Evolutionary conservation across 1,139 yeast genomes (phyloP).

Genomic region (Candida sp.): DNA sequence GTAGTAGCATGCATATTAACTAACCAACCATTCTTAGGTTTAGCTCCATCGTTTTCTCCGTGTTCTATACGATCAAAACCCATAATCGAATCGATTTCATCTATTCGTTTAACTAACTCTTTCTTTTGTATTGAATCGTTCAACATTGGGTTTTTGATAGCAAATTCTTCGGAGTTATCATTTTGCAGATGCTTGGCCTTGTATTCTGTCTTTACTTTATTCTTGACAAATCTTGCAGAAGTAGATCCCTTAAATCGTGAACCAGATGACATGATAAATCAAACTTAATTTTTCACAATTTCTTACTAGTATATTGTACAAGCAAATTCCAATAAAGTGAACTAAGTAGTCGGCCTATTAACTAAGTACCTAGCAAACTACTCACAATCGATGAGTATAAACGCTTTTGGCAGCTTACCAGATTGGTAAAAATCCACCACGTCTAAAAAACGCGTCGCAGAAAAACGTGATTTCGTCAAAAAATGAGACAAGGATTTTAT

Average conservation of each 20-base stretch:
- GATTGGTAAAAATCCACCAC: background rate
- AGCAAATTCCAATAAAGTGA: no score
- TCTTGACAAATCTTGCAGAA: constrained; percentile 56
- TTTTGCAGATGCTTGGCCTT: constrained; percentile 10
- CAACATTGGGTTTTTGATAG: constrained; percentile 38
- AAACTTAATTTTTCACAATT: no score
- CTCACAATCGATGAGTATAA: background rate
- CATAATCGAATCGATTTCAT: constrained; percentile 69
- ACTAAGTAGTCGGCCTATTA: background rate
- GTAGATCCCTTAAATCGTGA: constrained; percentile 43
- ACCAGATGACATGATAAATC: constrained; percentile 2
- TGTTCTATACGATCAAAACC: constrained; percentile 79
- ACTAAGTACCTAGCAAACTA: background rate
- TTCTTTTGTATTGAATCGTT: constrained; percentile 34
- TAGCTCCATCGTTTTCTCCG: constrained; percentile 47
- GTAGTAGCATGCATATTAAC: constrained; percentile 81
- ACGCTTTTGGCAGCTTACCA: background rate
- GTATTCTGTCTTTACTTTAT: constrained; percentile 13
- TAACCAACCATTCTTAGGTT: constrained; percentile 82
- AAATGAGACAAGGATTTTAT: no score
- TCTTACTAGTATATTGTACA: no score
- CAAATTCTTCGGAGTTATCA: constrained; percentile 12
- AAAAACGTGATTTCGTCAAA: background rate
- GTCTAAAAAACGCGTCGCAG: background rate
- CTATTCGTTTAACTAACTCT: constrained; percentile 50